Base-by-base conservation (phyloP, 352 stramenopile genomes). In the Phytophthora syringae region DNA sequence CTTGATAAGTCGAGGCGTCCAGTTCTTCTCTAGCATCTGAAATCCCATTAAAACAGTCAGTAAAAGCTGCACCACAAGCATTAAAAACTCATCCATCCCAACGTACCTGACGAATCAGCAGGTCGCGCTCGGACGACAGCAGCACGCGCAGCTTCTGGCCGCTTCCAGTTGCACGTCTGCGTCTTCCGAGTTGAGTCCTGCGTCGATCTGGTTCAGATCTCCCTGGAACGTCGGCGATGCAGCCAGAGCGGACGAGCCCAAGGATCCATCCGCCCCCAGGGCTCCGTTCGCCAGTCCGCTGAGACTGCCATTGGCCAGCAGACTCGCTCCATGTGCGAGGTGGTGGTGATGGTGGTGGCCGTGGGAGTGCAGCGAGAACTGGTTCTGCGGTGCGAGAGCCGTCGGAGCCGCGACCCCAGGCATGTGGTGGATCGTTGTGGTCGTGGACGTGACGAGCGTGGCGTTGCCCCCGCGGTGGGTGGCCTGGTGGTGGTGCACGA, bases 21-120 rank as follows among this genome's bases (percentile, higher is more conserved):
- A 94, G 68, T 95, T 94, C 64, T 95, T 94, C 72, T 94, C 86
- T 25, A 94, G 74, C 86, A 94, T 94, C 86, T 94, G 30, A 44
- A 49, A 20, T 22, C 55, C 27, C 47, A 64, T 50, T 7, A 9
- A 37, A 65, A 42, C 10, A 54, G 53, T 75, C 37, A 72, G 51
- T 32, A n/a, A 47, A 13, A 13, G n/a, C 36, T 43, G 36, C 36
- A n/a, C 36, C 36, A n/a, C 18, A 5, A 18, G 16, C 12, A 15
- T 52, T 42, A 53, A 40, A 12, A 24, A n/a, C n/a, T 18, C 22
- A 25, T 15, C 18, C 27, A 60, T 49, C 18, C 3, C 34, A 62
- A 51, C 5, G 53, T 74, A 95, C 87, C 82, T 95, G 85, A 50
- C 86, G 85, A 72, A 95, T 95, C 16, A 95, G 69, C 37, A 94